A percentile compares a stretch with the other conserved stretches of the same genome.
Conservation (phyloP, 139 green algal species). For the Coelastrella sp. region DNA sequence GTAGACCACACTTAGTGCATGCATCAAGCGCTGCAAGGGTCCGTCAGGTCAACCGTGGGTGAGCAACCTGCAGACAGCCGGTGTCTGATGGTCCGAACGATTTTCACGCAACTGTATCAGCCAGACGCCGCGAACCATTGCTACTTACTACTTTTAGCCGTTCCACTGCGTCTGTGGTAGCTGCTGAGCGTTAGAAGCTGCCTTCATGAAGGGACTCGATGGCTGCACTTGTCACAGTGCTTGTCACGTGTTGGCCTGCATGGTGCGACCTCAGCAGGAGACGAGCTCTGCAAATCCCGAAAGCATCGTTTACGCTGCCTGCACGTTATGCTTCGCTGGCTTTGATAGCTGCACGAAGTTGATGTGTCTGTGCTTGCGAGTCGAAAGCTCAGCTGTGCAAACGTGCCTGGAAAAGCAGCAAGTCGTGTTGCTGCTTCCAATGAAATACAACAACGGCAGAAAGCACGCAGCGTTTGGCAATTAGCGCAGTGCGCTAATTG, state of each 20-base stretch:
- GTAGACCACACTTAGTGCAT: too few relatives aligned
- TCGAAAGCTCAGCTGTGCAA: not conserved
- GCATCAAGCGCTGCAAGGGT: too few relatives aligned
- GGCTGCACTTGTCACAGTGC: not conserved
- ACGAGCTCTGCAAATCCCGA: not conserved
- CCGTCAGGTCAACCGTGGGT: too few relatives aligned
- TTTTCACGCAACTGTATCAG: too few relatives aligned
- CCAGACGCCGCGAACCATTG: too few relatives aligned
- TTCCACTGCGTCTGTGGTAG: too few relatives aligned
- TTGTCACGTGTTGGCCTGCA: not conserved
- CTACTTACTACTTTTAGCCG: too few relatives aligned
- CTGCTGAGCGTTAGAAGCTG: too few relatives aligned
- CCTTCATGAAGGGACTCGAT: not conserved
- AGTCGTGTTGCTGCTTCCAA: not conserved
- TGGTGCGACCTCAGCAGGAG: not conserved
- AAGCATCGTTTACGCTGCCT: not conserved
- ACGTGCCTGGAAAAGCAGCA: not conserved
- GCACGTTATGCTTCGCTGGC: not conserved
- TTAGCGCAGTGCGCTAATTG: not conserved
- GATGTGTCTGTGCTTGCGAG: not conserved
- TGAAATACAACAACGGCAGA: not conserved
- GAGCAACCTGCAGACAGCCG: too few relatives aligned
- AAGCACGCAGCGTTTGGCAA: not conserved
- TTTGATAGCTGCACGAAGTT: not conserved
- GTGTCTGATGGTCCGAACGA: too few relatives aligned